A percentile compares a stretch with the other conserved stretches of the same genome.
These are phyloP conservation scores for Dioscorea dumetorum DNA, from an alignment of 106 monocot genomes.

Conservation along the genomic window DNA sequence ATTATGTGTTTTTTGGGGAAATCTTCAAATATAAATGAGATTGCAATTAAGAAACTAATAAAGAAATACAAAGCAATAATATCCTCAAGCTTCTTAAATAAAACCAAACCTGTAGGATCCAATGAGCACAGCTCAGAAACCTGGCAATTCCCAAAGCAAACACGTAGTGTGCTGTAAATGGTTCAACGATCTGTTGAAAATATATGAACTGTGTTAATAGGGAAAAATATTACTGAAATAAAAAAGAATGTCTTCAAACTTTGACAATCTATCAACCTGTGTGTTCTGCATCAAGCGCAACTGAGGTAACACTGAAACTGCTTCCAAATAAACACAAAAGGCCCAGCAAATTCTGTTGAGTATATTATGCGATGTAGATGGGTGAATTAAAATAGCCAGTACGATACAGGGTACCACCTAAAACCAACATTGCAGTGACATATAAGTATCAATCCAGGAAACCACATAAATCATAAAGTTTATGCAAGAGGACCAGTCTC, in stretches of 20 bases:
- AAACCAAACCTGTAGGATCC: constrained; percentile 67
- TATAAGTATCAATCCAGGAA: no score
- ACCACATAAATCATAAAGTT: no score
- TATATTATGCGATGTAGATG: constrained; percentile 72
- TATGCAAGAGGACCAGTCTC: no score
- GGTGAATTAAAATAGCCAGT: constrained; percentile 70
- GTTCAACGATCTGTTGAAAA: constrained; percentile 57
- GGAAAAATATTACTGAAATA: no score
- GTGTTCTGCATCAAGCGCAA: constrained; percentile 78
- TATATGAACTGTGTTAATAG: not conserved
- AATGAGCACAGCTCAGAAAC: constrained; percentile 74
- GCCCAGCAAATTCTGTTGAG: constrained; percentile 85
- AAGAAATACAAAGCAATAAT: no score
- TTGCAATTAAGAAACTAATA: no score
- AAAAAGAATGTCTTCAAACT: not conserved
- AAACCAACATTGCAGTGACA: not conserved
- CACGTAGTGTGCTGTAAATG: constrained; percentile 75
- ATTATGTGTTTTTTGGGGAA: no score
- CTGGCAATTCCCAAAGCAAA: constrained; percentile 69
- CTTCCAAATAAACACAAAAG: constrained; percentile 78
- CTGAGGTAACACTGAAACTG: constrained; percentile 68
- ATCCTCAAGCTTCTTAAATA: no score
- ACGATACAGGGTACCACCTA: constrained; percentile 76
- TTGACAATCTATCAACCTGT: constrained; percentile 24
- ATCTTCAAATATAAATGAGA: no score